phyloP scores from a whole-genome alignment of 495 filamentous ascomycete species.

The Penicillium ochrochloron region DNA sequence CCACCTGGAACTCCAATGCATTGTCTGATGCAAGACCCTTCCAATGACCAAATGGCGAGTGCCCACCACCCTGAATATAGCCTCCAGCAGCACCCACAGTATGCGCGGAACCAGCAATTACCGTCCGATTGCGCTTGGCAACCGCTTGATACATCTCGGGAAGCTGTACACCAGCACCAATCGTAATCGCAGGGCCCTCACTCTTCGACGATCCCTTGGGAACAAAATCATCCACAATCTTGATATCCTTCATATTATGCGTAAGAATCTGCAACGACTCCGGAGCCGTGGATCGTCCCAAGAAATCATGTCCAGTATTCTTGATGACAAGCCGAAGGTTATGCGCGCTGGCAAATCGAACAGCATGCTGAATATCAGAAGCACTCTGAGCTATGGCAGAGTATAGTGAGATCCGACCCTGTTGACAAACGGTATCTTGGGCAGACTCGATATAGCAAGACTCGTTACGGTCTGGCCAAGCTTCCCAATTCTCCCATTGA shows the following conservation, averaged over 20 bases:
- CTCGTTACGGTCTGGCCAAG: constrained; percentile 59
- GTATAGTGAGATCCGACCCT: constrained; percentile 47
- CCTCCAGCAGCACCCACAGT: constrained; percentile 48
- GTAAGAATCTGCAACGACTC: constrained; percentile 59
- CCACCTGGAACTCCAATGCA: constrained; percentile 41
- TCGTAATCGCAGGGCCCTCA: constrained; percentile 47
- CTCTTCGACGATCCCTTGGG: constrained; percentile 23
- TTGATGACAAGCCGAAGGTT: constrained; percentile 58
- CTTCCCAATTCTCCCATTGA: constrained; percentile 52
- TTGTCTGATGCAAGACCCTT: constrained; percentile 42
- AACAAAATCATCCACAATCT: constrained; percentile 35
- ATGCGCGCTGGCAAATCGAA: constrained; percentile 29
- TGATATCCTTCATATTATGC: constrained; percentile 50
- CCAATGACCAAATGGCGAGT: constrained; percentile 48
- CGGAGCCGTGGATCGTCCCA: constrained; percentile 57
- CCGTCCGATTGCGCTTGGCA: constrained; percentile 28
- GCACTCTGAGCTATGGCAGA: constrained; percentile 37
- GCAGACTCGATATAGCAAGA: constrained; percentile 56
- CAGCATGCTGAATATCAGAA: constrained; percentile 43
- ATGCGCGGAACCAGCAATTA: constrained; percentile 24
- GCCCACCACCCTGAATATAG: constrained; percentile 61
- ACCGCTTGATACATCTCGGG: constrained; percentile 45
- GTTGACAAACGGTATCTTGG: constrained; percentile 23
- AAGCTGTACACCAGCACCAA: constrained; percentile 58
- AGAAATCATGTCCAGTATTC: constrained; percentile 61